These are phyloP conservation scores for Cyclotella baltica DNA, from an alignment of 108 stramenopile species.

Conservation along the genomic window DNA sequence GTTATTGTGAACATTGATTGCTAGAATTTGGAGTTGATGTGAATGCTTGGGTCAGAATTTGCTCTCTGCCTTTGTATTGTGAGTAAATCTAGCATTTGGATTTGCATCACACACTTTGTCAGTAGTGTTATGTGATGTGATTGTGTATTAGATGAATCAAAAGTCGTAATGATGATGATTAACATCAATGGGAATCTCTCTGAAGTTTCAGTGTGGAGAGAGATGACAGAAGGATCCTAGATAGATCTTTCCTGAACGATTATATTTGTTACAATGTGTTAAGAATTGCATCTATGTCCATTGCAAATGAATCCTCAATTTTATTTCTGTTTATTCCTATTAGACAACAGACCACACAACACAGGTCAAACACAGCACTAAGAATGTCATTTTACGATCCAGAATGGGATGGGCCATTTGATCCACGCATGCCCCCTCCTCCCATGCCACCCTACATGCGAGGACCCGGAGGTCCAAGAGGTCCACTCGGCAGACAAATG, in stretches of 20 bases:
- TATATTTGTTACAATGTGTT: not conserved
- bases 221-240: constrained; percentile 21
- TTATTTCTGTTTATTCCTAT: not conserved
- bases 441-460: constrained; percentile 15
- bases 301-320: not conserved
- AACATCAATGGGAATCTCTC: constrained; percentile 52
- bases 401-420: constrained; percentile 24
- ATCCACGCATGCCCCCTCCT: constrained; percentile 20
- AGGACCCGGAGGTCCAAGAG: not conserved
- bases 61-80: too few species aligned
- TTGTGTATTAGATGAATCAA: not conserved
- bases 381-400: constrained; percentile 28
- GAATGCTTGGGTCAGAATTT: too few species aligned
- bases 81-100: too few species aligned
- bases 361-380: not conserved
- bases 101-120: not conserved
- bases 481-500: not conserved
- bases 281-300: not conserved
- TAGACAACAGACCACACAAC: not conserved
- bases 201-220: constrained; percentile 26
- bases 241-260: constrained; percentile 43
- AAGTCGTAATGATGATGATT: constrained; percentile 46
- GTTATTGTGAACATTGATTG: not conserved
- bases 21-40: not conserved
- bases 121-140: not conserved